Base-by-base conservation (phyloP, 1,139 yeast genomes). In the Geotrichum siamense region DNA sequence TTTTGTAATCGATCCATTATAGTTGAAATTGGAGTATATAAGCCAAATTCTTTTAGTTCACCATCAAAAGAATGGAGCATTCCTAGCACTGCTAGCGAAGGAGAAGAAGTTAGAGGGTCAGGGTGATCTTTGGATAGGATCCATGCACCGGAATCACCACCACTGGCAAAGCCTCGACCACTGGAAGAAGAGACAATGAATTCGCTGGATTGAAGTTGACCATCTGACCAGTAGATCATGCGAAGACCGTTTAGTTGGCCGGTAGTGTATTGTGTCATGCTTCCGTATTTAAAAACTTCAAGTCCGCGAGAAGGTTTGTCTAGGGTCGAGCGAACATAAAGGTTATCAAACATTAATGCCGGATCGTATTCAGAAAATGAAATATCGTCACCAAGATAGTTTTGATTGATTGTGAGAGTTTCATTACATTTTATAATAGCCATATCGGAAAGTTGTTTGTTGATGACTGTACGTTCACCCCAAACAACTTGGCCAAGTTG, bases 71-170 rank as follows among this genome's bases (percentile, higher is more conserved):
- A 85, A 62, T 89, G 96, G 39, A 89, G 68, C 96, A 89, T 86
- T 1, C 97, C 97, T 15, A 85, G 76, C 1, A 84, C 93, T 2
- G 95, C 95, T 23, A 89, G 70, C 0, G 95, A 94, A 2, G 69
- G 65, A 36, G 67, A 56, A 5, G 30, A 17, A 2, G 16, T 25
- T 15, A 23, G 8, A 15, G 26, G 37, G 15, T 39, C 33, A 5
- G 16, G 19, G 9, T 8, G 32, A 16, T 51, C 48, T 48, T 64
- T 61, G 45, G 62, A 64, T 22, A 87, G 68, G 16, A 89, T 75
- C 85, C 95, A 82, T 9, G 95, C 78, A 1, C 97, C 97, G 37
- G 95, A 83, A 65, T 89, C 96, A 45, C 97, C 97, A 56, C 94
- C 94, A 21, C 84, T 76, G 22, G 96, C 96, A 62, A 89, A 89